Evolutionary conservation across 2,329 filamentous ascomycete species (phyloP).

Genomic region (Dactylellina leptospora): DNA sequence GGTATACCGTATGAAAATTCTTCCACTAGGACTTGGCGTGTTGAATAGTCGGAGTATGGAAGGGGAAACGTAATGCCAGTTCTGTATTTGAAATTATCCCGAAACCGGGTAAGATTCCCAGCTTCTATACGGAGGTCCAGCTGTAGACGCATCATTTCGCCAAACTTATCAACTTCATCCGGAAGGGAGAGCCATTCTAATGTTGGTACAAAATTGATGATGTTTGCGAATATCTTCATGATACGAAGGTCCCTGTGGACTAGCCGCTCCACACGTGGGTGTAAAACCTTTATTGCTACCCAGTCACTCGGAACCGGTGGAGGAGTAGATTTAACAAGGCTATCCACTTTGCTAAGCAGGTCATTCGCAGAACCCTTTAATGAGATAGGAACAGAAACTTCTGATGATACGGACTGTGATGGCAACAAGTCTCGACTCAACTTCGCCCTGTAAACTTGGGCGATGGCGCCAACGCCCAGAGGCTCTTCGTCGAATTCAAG

Average conservation of each 20-base stretch:
- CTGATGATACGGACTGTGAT: slow-evolving; percentile 59
- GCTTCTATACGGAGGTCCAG: slow-evolving; percentile 94
- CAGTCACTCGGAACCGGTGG: slow-evolving; percentile 87
- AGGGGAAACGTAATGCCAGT: slow-evolving; percentile 97
- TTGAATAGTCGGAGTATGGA: slow-evolving; percentile 90
- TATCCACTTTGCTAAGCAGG: slow-evolving; percentile 79
- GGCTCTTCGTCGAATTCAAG: slow-evolving; percentile 92
- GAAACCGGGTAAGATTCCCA: slow-evolving; percentile 86
- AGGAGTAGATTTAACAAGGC: slow-evolving; percentile 84
- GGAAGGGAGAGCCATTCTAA: slow-evolving; percentile 98
- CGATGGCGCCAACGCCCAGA: slow-evolving; percentile 92
- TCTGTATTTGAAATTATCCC: slow-evolving; percentile 86
- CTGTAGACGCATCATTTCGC: slow-evolving; percentile 98
- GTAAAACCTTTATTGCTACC: slow-evolving; percentile 94
- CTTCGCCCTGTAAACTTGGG: slow-evolving; percentile 96
- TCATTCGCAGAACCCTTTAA: slow-evolving; percentile 58
- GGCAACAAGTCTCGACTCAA: slow-evolving; percentile 79
- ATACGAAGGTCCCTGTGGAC: slow-evolving; percentile 92
- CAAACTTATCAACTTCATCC: slow-evolving; percentile 92
- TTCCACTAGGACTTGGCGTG: slow-evolving; percentile 88
- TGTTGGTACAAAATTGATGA: slow-evolving; percentile 86
- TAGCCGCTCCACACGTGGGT: slow-evolving; percentile 86
- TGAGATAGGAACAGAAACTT: not conserved
- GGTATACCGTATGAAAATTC: slow-evolving; percentile 97
- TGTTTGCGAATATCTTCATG: slow-evolving; percentile 87